These are phyloP conservation scores for Geotrichum cucujoidarum DNA, from an alignment of 1,139 yeast genomes.

Conservation along the genomic window DNA sequence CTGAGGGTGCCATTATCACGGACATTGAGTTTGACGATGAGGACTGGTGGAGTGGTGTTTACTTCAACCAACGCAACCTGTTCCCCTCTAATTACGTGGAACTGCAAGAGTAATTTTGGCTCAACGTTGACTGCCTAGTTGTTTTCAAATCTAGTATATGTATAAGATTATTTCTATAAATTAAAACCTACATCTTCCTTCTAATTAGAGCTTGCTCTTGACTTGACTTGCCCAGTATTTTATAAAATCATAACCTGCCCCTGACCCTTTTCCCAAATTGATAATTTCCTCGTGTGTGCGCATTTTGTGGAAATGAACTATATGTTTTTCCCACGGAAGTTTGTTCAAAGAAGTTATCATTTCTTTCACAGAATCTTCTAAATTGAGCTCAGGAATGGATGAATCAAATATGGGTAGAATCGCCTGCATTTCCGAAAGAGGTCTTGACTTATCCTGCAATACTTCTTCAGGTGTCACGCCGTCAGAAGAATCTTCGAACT, in stretches of 20 bases:
- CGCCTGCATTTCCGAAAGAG: not conserved
- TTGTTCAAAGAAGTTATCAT: conserved; percentile 26
- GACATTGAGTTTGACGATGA: conserved; percentile 88
- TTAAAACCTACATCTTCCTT: not conserved
- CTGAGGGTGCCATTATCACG: conserved; percentile 73
- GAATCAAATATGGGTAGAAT: not conserved
- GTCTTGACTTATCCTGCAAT: not conserved
- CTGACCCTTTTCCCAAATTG: conserved; percentile 28
- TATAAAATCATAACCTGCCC: conserved; percentile 33
- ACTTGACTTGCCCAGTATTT: conserved; percentile 26
- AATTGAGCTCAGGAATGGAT: not conserved
- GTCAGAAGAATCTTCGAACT: no score
- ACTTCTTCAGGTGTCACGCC: no score
- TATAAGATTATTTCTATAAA: no score
- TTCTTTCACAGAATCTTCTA: not conserved
- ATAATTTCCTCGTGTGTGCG: conserved; percentile 33
- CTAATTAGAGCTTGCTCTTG: conserved; percentile 5
- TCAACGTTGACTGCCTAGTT: no score
- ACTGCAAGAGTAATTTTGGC: conserved; percentile 38
- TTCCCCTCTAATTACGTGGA: conserved; percentile 89
- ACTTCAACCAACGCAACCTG: conserved; percentile 70
- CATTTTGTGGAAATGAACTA: conserved; percentile 25
- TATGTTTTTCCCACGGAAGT: conserved; percentile 33
- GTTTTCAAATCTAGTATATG: no score
- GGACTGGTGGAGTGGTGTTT: conserved; percentile 95